phyloP scores from a whole-genome alignment of 805 yeast genomes.

The Teunomyces funiuensis region DNA sequence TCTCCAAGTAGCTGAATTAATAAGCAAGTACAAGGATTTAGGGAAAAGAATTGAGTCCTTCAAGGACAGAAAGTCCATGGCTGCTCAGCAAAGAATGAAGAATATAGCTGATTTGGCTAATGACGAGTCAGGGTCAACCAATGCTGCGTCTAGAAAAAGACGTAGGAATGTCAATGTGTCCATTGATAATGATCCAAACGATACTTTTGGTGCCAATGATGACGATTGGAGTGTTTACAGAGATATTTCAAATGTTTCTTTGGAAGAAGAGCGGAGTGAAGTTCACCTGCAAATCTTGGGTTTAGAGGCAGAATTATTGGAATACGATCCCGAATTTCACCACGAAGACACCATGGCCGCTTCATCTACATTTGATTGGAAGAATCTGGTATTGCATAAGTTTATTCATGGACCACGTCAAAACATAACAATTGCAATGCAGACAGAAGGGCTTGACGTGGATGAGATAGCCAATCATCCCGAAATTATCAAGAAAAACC shows the following conservation, averaged over 20 bases:
- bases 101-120: conserved; percentile 83
- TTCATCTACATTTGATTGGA: conserved; percentile 77
- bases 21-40: conserved; percentile 65
- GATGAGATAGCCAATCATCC: conserved; percentile 46
- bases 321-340: conserved; percentile 81
- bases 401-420: conserved; percentile 90
- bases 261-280: conserved; percentile 78
- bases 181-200: conserved; percentile 88
- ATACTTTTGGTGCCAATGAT: conserved; percentile 92
- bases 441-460: conserved; percentile 40
- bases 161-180: conserved; percentile 53
- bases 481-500: conserved; percentile 80
- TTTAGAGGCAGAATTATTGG: conserved; percentile 73
- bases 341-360: conserved; percentile 80
- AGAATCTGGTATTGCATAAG: conserved; percentile 71
- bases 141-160: conserved; percentile 49
- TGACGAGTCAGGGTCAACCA: conserved; percentile 53
- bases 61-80: conserved; percentile 84
- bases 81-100: conserved; percentile 92
- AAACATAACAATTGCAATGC: conserved; percentile 57
- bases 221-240: conserved; percentile 94
- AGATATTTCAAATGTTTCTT: conserved; percentile 72
- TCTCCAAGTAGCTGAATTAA: conserved; percentile 53
- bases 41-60: conserved; percentile 71
- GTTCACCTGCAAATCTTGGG: conserved; percentile 59